Percentiles rank a stretch among this genome's conserved stretches.
Conservation (phyloP, 2,329 filamentous ascomycete genomes). For the Fusarium sp. region DNA sequence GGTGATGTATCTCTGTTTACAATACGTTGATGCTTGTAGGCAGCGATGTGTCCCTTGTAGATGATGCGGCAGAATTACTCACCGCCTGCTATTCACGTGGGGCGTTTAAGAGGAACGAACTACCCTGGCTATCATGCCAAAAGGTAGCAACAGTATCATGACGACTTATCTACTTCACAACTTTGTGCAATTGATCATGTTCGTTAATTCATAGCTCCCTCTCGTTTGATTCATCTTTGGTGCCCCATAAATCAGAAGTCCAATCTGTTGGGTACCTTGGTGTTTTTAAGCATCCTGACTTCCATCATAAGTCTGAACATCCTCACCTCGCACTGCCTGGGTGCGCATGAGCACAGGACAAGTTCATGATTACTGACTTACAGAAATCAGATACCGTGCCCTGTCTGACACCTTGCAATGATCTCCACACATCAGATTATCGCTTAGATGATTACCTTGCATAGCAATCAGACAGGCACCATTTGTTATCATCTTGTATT, state of each 20-base stretch:
- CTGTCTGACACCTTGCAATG: neutral
- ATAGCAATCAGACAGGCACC: neutral
- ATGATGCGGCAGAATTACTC: slow-evolving; percentile 49
- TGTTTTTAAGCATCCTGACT: neutral
- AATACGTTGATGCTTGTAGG: slow-evolving; percentile 37
- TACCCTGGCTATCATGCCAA: slow-evolving; percentile 18
- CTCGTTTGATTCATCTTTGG: neutral
- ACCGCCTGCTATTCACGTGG: slow-evolving; percentile 48
- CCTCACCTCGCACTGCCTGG: neutral
- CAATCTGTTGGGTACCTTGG: neutral
- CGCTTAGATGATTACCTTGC: neutral
- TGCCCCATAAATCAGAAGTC: neutral
- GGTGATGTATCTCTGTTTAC: slow-evolving; percentile 34
- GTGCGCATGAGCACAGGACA: neutral
- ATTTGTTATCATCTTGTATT: neutral
- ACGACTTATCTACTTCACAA: slow-evolving; percentile 5
- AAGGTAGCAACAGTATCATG: slow-evolving; percentile 12
- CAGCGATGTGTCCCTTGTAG: slow-evolving; percentile 50
- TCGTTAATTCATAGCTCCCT: neutral
- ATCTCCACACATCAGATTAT: neutral
- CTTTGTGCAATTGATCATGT: neutral
- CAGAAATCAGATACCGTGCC: neutral
- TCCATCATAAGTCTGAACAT: neutral
- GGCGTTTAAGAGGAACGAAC: slow-evolving; percentile 9
- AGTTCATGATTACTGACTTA: neutral